Base-by-base conservation (phyloP, 2,329 filamentous ascomycete species). In the Diaporthe longicolla region DNA sequence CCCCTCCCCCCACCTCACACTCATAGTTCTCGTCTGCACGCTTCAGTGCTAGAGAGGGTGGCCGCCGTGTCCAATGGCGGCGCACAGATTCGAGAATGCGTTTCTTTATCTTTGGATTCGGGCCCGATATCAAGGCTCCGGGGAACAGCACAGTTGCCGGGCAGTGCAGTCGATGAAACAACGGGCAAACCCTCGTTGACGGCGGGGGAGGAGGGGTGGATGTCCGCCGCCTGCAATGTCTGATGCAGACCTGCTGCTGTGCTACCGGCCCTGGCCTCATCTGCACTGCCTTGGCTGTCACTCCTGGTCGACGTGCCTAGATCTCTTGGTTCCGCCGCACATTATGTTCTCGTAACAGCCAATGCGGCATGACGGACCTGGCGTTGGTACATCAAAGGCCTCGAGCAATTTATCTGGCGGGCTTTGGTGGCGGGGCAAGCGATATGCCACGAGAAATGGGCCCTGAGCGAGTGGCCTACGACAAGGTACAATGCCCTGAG, bases 401-500 rank as follows among this genome's bases (percentile, higher is more conserved):
- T 19, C 45, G 29, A 54, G 29, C 63, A 29, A 52, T 40, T 29
- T 32, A 52, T 40, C 45, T 40, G 45, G 63, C 21, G 45, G 13
- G 32, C 5, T 4, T 7, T 40, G 37, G 37, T 11, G 10, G 37
- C 37, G 37, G 37, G 37, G 11, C 9, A 29, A 10, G 29, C n/a
- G 21, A 32, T 21, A 32, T 32, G 48, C 24, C 17, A 13, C 21
- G 5, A 37, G 26, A 48, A 48, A n/a, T 35, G 3, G 29, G 45
- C 29, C 45, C 29, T 52, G 26, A 5, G 29, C 6, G 26, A 63
- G 40, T n/a, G 17, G 40, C 24, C 37, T 26, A 24, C 10, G 17
- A 10, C 50, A 29, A 50, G 43, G 29, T 19, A 52, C 45, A 21
- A 66, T 52, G 45, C 63, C 29, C 63, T 66, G 63, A 66, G 63